Evolutionary conservation across 106 monocot species (phyloP).

Genomic region (Dioscorea dumetorum): DNA sequence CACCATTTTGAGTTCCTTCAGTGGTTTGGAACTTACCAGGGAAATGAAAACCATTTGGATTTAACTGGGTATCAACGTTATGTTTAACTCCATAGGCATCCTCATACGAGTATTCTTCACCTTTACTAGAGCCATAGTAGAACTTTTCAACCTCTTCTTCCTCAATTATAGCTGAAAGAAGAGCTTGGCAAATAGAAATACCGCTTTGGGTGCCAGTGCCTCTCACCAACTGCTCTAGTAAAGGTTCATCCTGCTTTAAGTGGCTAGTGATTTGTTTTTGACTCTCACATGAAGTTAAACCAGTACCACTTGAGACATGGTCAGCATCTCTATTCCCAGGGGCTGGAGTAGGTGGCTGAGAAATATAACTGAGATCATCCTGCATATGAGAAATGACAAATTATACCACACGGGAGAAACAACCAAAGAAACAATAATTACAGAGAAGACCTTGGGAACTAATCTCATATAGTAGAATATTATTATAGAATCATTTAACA

Average conservation of each 20-base stretch:
- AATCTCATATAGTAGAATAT: too few relatives aligned
- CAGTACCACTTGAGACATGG: constrained; percentile 19
- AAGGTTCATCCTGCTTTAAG: constrained; percentile 19
- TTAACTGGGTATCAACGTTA: constrained; percentile 33
- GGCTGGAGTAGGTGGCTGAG: constrained; percentile 23
- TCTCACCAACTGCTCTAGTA: constrained; percentile 32
- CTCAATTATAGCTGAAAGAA: constrained; percentile 65
- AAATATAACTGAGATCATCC: constrained; percentile 22
- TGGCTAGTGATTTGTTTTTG: constrained; percentile 11
- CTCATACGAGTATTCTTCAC: constrained; percentile 15
- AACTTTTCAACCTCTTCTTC: constrained; percentile 46
- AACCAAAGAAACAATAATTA: too few relatives aligned
- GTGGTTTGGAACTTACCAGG: constrained; percentile 13
- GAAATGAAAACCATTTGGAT: constrained; percentile 12
- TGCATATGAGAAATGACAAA: constrained; percentile 3
- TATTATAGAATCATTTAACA: too few relatives aligned
- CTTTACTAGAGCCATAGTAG: constrained; percentile 7
- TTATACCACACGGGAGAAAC: too few relatives aligned
- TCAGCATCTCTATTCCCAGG: constrained; percentile 4
- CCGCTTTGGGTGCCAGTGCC: constrained; percentile 21
- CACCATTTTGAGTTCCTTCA: constrained; percentile 21
- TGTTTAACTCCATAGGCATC: constrained; percentile 17
- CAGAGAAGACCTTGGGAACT: too few relatives aligned
- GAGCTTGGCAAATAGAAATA: constrained; percentile 57
- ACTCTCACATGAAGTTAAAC: constrained; percentile 11